A percentile compares a stretch with the other conserved stretches of the same genome.
These are phyloP conservation scores for Skeletonema menzelii DNA, from an alignment of 108 stramenopile genomes.

Conservation along the genomic window DNA sequence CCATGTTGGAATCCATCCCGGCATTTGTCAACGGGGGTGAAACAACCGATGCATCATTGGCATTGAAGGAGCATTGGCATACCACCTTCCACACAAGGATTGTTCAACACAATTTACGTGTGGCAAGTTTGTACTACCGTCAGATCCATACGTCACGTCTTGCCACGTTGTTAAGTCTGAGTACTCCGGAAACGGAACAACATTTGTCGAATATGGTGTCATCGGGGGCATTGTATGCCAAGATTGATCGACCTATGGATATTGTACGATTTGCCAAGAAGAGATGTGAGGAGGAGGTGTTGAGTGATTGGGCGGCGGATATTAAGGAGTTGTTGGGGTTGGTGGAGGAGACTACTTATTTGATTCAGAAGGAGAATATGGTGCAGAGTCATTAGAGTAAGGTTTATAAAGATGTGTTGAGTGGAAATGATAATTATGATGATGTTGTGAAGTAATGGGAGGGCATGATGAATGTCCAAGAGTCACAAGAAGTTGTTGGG, in stretches of 20 bases:
- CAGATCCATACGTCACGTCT: conserved; percentile 87
- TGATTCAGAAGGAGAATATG: conserved; percentile 97
- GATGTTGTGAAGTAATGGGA: background rate
- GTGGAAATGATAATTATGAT: background rate
- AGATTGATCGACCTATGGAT: conserved; percentile 95
- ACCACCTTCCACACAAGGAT: conserved; percentile 87
- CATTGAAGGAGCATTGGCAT: conserved; percentile 65
- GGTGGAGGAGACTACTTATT: conserved; percentile 95
- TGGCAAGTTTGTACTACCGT: conserved; percentile 85
- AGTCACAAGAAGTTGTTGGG: background rate
- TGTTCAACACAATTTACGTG: conserved; percentile 97
- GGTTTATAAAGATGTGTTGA: too few species aligned
- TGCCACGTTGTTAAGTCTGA: conserved; percentile 87
- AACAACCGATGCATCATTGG: conserved; percentile 21
- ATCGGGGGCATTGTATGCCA: conserved; percentile 80
- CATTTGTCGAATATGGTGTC: conserved; percentile 90
- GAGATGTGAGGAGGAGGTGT: conserved; percentile 77
- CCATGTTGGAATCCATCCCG: conserved; percentile 66
- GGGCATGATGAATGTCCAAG: background rate
- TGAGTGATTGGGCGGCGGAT: conserved; percentile 94
- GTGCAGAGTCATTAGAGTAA: conserved; percentile 42
- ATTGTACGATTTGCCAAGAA: conserved; percentile 82
- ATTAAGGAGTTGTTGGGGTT: conserved; percentile 88
- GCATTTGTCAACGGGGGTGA: conserved; percentile 57
- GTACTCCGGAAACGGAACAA: conserved; percentile 65